Base-by-base conservation (phyloP, 176 grass and related monocot genomes). In the Ananas comosus region DNA sequence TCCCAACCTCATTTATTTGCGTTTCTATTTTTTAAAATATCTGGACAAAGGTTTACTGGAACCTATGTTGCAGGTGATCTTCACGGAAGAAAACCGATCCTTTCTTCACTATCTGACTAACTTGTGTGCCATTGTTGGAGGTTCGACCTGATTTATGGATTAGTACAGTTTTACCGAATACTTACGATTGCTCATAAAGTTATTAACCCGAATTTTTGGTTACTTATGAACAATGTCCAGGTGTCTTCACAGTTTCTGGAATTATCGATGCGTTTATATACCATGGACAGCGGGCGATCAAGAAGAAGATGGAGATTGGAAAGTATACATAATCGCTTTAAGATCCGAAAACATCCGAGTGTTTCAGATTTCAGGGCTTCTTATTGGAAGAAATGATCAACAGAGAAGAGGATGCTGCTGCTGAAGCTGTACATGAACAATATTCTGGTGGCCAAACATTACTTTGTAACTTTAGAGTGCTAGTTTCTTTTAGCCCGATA, bases 261-360 rank as follows among this genome's bases (percentile, higher is more conserved):
- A 99, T 99, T 64, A 83, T 99, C 13, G 94, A 99, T 81, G 88
- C 94, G 1, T 93, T 99, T 72, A 82, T 99, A 81, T 93, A 93
- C 71, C 94, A 99, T 22, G 89, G 94, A 19, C 87, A 90, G 65
- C 91, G 85, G 75, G 87, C 80, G 0, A 86, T 99, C 1, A 99
- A 88, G 84, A 99, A 99, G 85, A 99, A 99, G 80, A 88, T 83
- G 80, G 94, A 91, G 69, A 72, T 99, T 27, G 90, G 94, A 10
- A 99, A 99, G 66, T 93, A 83, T 75, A 90, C 82, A 92, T 99
- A 71, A 89, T 82, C 56, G 33, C 33, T 56, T 63, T 68, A 16
- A 69, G 53, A 50, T 48, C 7, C 19, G 47, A 25, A 18, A 22
- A 16, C 22, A 9, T 19, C 16, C 2, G 17, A 61, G 17, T 61